phyloP scores from a whole-genome alignment of 805 yeast genomes.

The Candida boleticola region DNA sequence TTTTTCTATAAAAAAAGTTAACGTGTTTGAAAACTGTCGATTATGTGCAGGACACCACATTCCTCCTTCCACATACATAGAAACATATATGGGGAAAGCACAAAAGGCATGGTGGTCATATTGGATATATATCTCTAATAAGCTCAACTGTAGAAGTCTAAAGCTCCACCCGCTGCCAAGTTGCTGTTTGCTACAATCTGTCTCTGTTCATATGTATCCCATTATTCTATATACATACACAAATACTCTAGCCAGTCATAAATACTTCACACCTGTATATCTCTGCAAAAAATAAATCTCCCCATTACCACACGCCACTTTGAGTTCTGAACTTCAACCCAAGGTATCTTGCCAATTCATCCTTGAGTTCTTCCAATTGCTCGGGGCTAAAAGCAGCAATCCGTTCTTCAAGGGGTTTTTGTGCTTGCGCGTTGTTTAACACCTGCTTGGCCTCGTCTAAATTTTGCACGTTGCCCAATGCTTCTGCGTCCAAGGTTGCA shows the following conservation, averaged over 20 bases:
- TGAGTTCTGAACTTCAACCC: slow-evolving; percentile 61
- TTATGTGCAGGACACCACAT: neutral
- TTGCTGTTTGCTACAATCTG: too few relatives aligned
- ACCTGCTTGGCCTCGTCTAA: slow-evolving; percentile 9
- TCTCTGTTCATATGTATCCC: too few relatives aligned
- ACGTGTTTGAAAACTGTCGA: neutral
- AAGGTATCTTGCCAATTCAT: slow-evolving; percentile 64
- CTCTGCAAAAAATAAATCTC: too few relatives aligned
- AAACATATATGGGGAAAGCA: too few relatives aligned
- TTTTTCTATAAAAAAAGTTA: neutral
- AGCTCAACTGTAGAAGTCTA: too few relatives aligned
- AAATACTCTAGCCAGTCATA: too few relatives aligned
- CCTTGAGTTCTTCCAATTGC: slow-evolving; percentile 53
- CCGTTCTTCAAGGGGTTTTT: slow-evolving; percentile 6
- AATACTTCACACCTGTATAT: too few relatives aligned
- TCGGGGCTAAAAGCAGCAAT: slow-evolving; percentile 35
- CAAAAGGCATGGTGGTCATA: too few relatives aligned
- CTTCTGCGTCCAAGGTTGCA: slow-evolving; percentile 1
- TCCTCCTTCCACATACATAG: too few relatives aligned
- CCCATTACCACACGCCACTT: slow-evolving; percentile 48
- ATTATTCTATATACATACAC: too few relatives aligned
- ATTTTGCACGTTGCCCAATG: slow-evolving; percentile 8
- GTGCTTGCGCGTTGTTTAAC: neutral
- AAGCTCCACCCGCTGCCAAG: too few relatives aligned
- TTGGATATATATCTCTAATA: too few relatives aligned